Evolutionary conservation across 1,139 yeast species (phyloP), one percentile per base, ranked within the genome.

Genomic region (Kluyveromyces sp.): DNA sequence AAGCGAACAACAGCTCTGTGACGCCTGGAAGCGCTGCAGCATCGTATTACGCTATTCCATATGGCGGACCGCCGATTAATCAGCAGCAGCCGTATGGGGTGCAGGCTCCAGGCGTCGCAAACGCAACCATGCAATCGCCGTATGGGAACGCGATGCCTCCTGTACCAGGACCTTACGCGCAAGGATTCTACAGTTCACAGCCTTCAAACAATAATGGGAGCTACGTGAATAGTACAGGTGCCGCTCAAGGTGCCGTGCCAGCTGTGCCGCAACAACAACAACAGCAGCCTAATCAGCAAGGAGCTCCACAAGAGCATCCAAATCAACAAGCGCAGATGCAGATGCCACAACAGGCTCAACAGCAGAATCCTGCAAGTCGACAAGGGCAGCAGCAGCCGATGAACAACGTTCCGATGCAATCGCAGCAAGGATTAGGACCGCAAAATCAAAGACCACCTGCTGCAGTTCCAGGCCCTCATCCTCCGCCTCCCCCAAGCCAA

Each of bases 261-360:
- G n/a, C n/a, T n/a, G n/a, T n/a, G 36, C 54, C 45, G 42, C 37
- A 22, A 3, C 37, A 34, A 6, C 37, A 34, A 34, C 29, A 19
- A 13, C 37, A 34, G 19, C 37, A 18, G 18, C 36, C 18, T 4
- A 57, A 47, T 33, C 56, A 34, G 41, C 52, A 42, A 31, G 51
- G 43, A 22, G 26, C 26, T 9, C 52, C 41, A 30, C 54, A 35
- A 7, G 39, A 43, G 28, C 43, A 32, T 13, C 39, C 6, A 16
- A 8, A 13, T 8, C 31, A 7, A 3, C 39, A 35, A 22, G n/a
- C 9, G 3, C 39, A 20, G 20, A 30, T n/a, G 12, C 58, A 48
- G 35, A 56, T 31, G 42, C 51, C 40, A 31, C 52, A 44, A 39
- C 54, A 32, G 26, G 51, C 42, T 33, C 56, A 47, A 41, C 52